Conservation (phyloP, 176 grass and related monocot genomes). For the Pontederia crassipes region DNA sequence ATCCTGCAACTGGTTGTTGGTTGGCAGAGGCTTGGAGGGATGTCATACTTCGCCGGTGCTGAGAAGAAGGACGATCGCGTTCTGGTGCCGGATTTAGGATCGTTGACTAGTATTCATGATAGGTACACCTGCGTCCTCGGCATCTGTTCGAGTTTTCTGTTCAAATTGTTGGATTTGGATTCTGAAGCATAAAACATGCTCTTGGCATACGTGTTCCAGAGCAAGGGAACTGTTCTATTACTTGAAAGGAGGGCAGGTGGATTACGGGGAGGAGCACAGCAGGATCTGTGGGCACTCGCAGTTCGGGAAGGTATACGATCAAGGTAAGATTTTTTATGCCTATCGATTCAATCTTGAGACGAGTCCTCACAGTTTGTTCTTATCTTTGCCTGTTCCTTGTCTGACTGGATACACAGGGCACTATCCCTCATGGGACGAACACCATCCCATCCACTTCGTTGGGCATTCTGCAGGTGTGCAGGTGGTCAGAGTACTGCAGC, state of each 20-base stretch:
- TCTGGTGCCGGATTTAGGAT: slow-evolving; percentile 97
- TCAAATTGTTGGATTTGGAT: neutral
- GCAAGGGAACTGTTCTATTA: slow-evolving; percentile 97
- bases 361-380: too few species aligned
- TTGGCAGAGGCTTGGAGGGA: slow-evolving; percentile 67
- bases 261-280: slow-evolving; percentile 87
- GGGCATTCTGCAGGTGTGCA: slow-evolving; percentile 84
- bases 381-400: neutral
- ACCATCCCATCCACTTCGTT: slow-evolving; percentile 81
- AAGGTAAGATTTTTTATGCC: slow-evolving; percentile 30
- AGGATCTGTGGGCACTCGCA: slow-evolving; percentile 55
- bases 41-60: slow-evolving; percentile 96
- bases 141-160: neutral
- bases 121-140: slow-evolving; percentile 30
- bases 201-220: slow-evolving; percentile 28
- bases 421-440: slow-evolving; percentile 66
- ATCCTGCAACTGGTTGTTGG: neutral
- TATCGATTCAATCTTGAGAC: neutral
- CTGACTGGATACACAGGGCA: slow-evolving; percentile 39
- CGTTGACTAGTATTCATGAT: slow-evolving; percentile 92
- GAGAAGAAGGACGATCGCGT: slow-evolving; percentile 98
- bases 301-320: slow-evolving; percentile 63
- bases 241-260: slow-evolving; percentile 88
- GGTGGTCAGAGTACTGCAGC: slow-evolving; percentile 72
- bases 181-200: neutral